Conservation (phyloP, 2,329 filamentous ascomycete genomes). For the Ascochyta lentis region DNA sequence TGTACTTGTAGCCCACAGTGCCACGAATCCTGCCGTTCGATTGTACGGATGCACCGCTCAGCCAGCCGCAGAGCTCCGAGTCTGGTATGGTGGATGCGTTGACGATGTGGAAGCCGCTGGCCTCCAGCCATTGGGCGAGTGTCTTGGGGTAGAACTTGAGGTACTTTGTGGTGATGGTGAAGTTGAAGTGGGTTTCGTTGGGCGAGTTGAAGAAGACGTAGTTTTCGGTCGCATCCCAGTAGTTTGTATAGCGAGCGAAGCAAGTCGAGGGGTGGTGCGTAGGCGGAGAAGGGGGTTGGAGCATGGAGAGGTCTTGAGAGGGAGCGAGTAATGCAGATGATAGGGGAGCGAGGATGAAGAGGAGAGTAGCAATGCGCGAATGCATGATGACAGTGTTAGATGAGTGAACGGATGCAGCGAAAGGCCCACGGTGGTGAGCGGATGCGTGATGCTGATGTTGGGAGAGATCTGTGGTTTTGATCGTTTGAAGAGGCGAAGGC, state of each 20-base stretch:
- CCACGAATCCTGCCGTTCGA: not conserved
- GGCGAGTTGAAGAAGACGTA: conserved; percentile 5
- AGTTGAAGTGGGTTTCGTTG: not conserved
- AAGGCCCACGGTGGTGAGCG: not conserved
- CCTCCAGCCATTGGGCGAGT: not conserved
- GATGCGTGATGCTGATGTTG: not conserved
- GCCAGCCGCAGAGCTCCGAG: conserved; percentile 6
- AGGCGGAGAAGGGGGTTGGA: not conserved
- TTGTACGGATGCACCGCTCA: not conserved
- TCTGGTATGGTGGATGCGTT: not conserved
- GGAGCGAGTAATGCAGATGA: not conserved
- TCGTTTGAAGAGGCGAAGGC: not conserved
- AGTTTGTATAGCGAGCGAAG: not conserved
- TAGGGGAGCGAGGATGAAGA: conserved; percentile 1
- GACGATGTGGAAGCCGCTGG: not conserved
- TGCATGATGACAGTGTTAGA: conserved; percentile 6
- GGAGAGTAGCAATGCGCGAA: conserved; percentile 1
- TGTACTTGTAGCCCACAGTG: conserved; percentile 2
- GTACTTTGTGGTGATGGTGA: conserved; percentile 3
- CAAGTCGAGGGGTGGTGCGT: not conserved
- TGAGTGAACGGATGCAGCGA: conserved; percentile 10
- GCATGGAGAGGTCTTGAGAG: not conserved
- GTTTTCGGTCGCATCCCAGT: not conserved
- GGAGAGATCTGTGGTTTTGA: not conserved
- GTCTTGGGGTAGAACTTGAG: conserved; percentile 7